These are phyloP conservation scores for Avena insularis DNA, from an alignment of 176 grass and related monocot genomes.

Conservation along the genomic window DNA sequence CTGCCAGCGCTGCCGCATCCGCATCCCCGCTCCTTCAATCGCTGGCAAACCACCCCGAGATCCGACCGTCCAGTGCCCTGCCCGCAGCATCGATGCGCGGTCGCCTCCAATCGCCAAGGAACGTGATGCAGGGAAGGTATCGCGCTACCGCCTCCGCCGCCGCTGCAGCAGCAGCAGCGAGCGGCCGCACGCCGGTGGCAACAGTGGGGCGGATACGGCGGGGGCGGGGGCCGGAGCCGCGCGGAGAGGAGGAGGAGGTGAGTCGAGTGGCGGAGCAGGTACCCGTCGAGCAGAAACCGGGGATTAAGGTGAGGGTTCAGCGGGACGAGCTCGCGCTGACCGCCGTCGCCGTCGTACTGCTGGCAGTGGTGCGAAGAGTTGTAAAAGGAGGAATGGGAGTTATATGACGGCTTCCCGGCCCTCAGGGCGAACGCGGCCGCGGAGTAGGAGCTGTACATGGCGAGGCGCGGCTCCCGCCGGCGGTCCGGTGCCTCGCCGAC, in stretches of 20 bases:
- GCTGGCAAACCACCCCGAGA: constrained; percentile 38
- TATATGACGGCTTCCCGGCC: constrained; percentile 53
- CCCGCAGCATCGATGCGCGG: constrained; percentile 21
- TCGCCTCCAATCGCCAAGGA: constrained; percentile 17
- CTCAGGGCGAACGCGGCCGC: constrained; percentile 45
- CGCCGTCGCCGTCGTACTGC: constrained; percentile 23
- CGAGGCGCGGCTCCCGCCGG: neutral
- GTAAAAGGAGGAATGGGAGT: constrained; percentile 39
- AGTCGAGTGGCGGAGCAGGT: constrained; percentile 57
- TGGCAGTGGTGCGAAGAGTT: constrained; percentile 37
- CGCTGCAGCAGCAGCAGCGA: neutral
- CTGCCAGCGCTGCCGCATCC: neutral
- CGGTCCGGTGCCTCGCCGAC: neutral
- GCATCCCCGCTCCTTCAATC: constrained; percentile 11
- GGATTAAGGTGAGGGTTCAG: constrained; percentile 29
- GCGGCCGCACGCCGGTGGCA: constrained; percentile 28
- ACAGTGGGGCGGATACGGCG: constrained; percentile 32
- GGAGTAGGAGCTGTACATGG: constrained; percentile 67
- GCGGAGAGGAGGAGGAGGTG: constrained; percentile 52
- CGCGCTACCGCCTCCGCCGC: neutral
- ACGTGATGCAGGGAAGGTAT: neutral
- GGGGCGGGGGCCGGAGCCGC: constrained; percentile 31
- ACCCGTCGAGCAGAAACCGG: constrained; percentile 49
- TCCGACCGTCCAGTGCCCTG: constrained; percentile 30
- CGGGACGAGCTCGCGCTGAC: constrained; percentile 40